Base-by-base conservation (phyloP, 495 filamentous ascomycete species). In the Hypomontagnella submonticulosa region DNA sequence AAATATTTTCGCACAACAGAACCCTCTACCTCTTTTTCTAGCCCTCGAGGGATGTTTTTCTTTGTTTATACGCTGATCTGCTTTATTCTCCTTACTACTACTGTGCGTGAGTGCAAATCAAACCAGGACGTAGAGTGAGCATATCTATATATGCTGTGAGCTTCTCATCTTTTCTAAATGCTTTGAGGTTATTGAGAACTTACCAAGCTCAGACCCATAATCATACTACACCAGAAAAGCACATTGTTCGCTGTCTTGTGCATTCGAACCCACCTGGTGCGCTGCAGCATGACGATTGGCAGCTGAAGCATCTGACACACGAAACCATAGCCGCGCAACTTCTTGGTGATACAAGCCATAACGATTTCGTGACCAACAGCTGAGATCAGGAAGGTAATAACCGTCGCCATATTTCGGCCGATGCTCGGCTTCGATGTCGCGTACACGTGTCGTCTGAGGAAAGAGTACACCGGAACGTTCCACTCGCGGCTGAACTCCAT, bases 381-480 rank as follows among this genome's bases (percentile, higher is more conserved):
- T 69, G 87, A 91, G 70, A 97, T 90, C 41, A 99, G 76, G 73
- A 99, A 99, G 8, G 95, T 98, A 62, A 96, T 91, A 56, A 94
- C 78, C 52, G 92, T 97, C 15, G 95, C 94, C 42, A 91, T 82
- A 1, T 88, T 86, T 30, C 90, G 84, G 41, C 90, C 91, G 66
- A 95, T 88, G 68, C 90, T 85, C 10, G 85, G 83, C 32, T 89
- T 82, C 30, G 89, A 88, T 2, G 91, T 92, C 50, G 84, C 88
- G 78, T 98, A 99, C 65, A 99, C 95, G 75, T 99, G 95, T 10
- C 95, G 87, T 7, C 95, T 87, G 66, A 99, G 88, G 81, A 97
- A 99, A 73, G 93, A 90, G 80, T 99, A 96, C n/a, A 99, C 95
- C 46, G 95, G 95, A 41, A 96, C 88, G 73, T 99, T 99, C 95